Evolutionary conservation across 208 protist genomes (phyloP).

Genomic region (Acanthamoeba divionensis): DNA sequence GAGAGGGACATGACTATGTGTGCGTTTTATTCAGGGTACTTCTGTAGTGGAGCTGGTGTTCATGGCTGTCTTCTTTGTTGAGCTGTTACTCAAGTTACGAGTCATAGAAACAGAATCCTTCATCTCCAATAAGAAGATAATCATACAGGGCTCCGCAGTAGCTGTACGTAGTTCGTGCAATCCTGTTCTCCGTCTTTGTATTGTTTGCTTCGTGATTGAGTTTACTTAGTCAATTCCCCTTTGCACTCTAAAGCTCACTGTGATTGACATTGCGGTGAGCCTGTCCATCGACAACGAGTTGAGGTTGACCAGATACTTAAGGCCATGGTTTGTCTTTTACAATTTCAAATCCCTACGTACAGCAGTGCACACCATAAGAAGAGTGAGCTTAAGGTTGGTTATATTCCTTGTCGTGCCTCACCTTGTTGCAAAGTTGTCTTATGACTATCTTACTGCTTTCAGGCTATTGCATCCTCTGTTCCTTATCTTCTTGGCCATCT

Average conservation of each 20-base stretch:
- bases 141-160: not conserved
- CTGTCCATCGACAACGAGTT: not conserved
- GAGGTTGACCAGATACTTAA: not conserved
- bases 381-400: too few relatives aligned
- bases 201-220: not conserved
- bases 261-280: not conserved
- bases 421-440: too few relatives aligned
- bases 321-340: conserved; percentile 4
- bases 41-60: not conserved
- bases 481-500: conserved; percentile 3
- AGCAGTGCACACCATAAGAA: not conserved
- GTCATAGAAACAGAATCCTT: conserved; percentile 11
- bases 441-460: not conserved
- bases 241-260: not conserved
- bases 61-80: not conserved
- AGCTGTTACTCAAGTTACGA: not conserved
- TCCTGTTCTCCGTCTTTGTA: not conserved
- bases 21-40: too few relatives aligned
- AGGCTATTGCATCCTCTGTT: not conserved
- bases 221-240: not conserved
- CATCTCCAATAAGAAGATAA: conserved; percentile 4
- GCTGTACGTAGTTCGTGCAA: not conserved
- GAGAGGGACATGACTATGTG: too few relatives aligned
- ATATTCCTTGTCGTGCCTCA: too few relatives aligned
- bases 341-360: not conserved